Conservation (phyloP, 2,329 filamentous ascomycete genomes). For the Sphaerulina musiva region DNA sequence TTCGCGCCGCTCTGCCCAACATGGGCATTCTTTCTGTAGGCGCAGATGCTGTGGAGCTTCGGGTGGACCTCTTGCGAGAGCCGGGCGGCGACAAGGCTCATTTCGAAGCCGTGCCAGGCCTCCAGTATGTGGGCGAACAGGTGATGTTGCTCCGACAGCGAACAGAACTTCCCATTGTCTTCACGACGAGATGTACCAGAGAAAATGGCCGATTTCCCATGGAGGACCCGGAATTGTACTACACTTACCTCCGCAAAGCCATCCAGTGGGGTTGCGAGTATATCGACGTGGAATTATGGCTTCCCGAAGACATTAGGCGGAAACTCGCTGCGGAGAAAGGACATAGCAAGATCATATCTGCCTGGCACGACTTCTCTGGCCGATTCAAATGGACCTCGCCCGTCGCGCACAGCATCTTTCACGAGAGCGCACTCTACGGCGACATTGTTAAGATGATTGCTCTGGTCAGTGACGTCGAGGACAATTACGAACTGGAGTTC, state of each 20-base stretch:
- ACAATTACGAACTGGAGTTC: slow-evolving; percentile 86
- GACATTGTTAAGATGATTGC: slow-evolving; percentile 91
- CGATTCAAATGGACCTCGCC: slow-evolving; percentile 75
- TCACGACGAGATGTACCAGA: slow-evolving; percentile 72
- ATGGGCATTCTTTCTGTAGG: slow-evolving; percentile 82
- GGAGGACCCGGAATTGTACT: slow-evolving; percentile 68
- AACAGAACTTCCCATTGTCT: slow-evolving; percentile 84
- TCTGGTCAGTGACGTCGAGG: slow-evolving; percentile 71
- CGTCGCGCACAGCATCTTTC: slow-evolving; percentile 65
- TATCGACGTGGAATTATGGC: slow-evolving; percentile 81
- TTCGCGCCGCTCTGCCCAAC: slow-evolving; percentile 74
- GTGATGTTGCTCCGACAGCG: slow-evolving; percentile 76
- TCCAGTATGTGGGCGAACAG: slow-evolving; percentile 80
- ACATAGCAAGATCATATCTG: slow-evolving; percentile 81
- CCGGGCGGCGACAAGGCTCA: slow-evolving; percentile 53
- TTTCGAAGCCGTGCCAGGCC: slow-evolving; percentile 62
- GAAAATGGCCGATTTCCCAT: slow-evolving; percentile 83
- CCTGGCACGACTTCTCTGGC: slow-evolving; percentile 82
- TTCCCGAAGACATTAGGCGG: slow-evolving; percentile 67
- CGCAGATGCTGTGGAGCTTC: slow-evolving; percentile 76
- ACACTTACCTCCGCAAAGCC: slow-evolving; percentile 72
- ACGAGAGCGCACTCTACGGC: slow-evolving; percentile 64
- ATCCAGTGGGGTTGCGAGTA: slow-evolving; percentile 89
- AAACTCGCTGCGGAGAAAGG: slow-evolving; percentile 63
- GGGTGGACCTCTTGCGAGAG: slow-evolving; percentile 74